These are phyloP conservation scores for Xerocomus brunneocitrinus DNA, from an alignment of 768 basidiomycete genomes.

Conservation along the genomic window DNA sequence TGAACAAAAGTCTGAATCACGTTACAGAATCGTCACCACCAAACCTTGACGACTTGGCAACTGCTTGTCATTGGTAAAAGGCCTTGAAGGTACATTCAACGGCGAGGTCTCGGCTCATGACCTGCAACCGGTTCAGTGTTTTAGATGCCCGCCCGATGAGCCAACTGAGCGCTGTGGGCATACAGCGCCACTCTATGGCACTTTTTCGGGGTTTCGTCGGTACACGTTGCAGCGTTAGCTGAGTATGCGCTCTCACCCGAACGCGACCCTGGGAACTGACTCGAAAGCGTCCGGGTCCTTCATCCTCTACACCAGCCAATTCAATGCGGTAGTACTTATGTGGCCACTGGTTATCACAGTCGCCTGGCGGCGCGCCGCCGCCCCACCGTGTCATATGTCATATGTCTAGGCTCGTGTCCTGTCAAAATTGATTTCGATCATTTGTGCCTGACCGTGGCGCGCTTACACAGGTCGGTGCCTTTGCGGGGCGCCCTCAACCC, in stretches of 20 bases:
- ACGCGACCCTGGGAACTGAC: constrained; percentile 1
- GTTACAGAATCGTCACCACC: not conserved
- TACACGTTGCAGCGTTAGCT: not conserved
- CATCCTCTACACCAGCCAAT: not conserved
- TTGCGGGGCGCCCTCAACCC: too few species aligned
- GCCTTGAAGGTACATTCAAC: not conserved
- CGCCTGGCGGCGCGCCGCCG: not conserved
- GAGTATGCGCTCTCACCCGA: not conserved
- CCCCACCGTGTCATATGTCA: not conserved
- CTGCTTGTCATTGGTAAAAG: not conserved
- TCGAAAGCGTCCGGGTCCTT: not conserved
- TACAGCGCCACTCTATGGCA: not conserved
- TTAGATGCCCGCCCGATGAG: not conserved
- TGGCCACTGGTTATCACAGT: not conserved
- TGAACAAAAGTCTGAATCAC: not conserved
- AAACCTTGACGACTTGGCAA: not conserved
- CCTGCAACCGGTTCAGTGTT: not conserved
- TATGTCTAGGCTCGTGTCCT: not conserved
- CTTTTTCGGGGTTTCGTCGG: not conserved
- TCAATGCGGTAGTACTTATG: not conserved
- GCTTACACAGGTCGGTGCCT: not conserved
- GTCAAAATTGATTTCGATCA: not conserved
- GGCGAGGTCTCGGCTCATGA: not conserved
- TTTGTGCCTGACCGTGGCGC: constrained; percentile 4
- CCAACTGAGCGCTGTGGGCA: not conserved